phyloP scores from a whole-genome alignment of 257 asterid species.

The Solanum chmielewskii region DNA sequence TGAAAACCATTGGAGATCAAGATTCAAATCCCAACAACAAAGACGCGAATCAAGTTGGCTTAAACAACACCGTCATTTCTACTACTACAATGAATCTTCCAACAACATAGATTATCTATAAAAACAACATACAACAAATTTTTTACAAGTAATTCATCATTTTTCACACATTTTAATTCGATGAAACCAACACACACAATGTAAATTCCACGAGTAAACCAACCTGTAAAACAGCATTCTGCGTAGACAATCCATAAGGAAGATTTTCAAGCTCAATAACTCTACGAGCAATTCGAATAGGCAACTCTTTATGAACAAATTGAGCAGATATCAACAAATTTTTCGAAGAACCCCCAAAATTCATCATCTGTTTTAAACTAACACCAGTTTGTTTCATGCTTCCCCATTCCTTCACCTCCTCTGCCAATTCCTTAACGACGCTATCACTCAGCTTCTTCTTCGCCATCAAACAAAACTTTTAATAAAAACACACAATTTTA shows the following conservation, averaged over 20 bases:
- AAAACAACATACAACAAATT: not conserved
- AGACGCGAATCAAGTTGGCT: not conserved
- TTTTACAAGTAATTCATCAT: not conserved
- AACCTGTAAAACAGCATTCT: slow-evolving; percentile 68
- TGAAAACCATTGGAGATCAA: not conserved
- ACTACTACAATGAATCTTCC: not conserved
- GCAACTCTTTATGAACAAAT: slow-evolving; percentile 79
- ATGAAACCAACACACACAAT: not conserved
- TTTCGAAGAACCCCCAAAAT: slow-evolving; percentile 59
- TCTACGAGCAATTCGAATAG: slow-evolving; percentile 82
- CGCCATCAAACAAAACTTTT: slow-evolving; percentile 30
- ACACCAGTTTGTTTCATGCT: slow-evolving; percentile 82
- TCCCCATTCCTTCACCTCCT: slow-evolving; percentile 69
- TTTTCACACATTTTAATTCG: not conserved
- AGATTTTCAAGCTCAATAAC: slow-evolving; percentile 73
- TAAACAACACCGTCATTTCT: not conserved
- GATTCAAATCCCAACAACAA: not conserved
- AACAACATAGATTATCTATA: not conserved
- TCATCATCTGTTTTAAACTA: slow-evolving; percentile 85
- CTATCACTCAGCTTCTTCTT: slow-evolving; percentile 46
- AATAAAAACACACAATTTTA: not conserved
- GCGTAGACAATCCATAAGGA: slow-evolving; percentile 57
- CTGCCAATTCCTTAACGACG: slow-evolving; percentile 35
- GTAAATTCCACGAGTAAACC: not conserved
- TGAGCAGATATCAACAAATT: slow-evolving; percentile 77